These are phyloP conservation scores for Arachis hypogaea DNA, from an alignment of 306 rosid species.

Conservation along the genomic window DNA sequence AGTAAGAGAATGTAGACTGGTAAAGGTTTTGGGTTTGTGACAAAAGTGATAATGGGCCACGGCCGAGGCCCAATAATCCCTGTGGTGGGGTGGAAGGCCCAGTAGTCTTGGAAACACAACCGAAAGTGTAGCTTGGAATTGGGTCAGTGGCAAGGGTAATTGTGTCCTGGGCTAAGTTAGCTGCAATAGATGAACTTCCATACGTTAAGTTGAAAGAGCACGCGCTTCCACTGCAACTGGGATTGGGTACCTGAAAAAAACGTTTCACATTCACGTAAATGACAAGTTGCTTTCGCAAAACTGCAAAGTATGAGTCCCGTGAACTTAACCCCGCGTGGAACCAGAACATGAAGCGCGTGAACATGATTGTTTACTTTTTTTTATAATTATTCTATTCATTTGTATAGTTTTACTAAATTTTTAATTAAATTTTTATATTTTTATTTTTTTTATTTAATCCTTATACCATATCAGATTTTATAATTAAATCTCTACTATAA, in stretches of 20 bases:
- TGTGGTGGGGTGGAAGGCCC: slow-evolving; percentile 78
- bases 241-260: slow-evolving; percentile 76
- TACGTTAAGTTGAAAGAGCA: slow-evolving; percentile 83
- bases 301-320: slow-evolving; percentile 38
- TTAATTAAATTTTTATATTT: no score
- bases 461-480: no score
- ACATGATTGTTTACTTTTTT: no score
- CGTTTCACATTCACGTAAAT: slow-evolving; percentile 17
- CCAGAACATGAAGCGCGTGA: no score
- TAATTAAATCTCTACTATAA: no score
- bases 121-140: slow-evolving; percentile 66
- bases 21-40: slow-evolving; percentile 82
- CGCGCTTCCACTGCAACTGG: slow-evolving; percentile 66
- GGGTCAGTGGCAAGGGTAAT: slow-evolving; percentile 74
- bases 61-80: slow-evolving; percentile 90
- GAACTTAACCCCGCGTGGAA: slow-evolving; percentile 41
- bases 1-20: slow-evolving; percentile 87
- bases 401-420: no score
- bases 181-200: slow-evolving; percentile 69
- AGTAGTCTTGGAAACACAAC: slow-evolving; percentile 68
- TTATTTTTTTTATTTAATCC: no score
- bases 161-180: slow-evolving; percentile 72
- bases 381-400: no score
- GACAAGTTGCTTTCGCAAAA: slow-evolving; percentile 14
- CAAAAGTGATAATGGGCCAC: slow-evolving; percentile 81